A percentile compares a stretch with the other conserved stretches of the same genome.
phyloP scores from a whole-genome alignment of 805 yeast species.

The Scheffersomyces spartinae region DNA sequence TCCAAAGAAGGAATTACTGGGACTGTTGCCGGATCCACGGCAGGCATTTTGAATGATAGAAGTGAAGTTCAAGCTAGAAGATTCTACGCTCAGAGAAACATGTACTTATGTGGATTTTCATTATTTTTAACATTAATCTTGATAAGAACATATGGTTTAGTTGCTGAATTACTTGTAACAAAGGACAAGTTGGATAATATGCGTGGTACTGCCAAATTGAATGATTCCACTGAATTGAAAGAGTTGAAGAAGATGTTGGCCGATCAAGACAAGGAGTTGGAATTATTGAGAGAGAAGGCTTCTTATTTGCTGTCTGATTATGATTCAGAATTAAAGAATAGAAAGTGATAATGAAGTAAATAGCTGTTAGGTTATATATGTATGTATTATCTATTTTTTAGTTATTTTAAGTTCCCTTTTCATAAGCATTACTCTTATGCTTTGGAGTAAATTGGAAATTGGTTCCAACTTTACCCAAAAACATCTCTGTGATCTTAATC shows the following conservation, averaged over 20 bases:
- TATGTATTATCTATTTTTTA: conserved; percentile 2
- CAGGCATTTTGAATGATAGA: conserved; percentile 40
- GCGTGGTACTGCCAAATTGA: conserved; percentile 15
- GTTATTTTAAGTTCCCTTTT: conserved; percentile 5
- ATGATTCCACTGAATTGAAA: conserved; percentile 28
- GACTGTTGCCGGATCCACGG: conserved; percentile 7
- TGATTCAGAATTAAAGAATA: conserved; percentile 25
- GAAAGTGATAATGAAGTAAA: not conserved
- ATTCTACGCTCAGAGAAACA: conserved; percentile 92
- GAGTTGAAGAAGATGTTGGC: conserved; percentile 39
- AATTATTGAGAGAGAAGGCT: conserved; percentile 63
- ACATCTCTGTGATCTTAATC: conserved; percentile 93
- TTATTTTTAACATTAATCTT: conserved; percentile 79
- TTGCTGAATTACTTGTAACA: conserved; percentile 56
- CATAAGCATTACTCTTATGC: conserved; percentile 85
- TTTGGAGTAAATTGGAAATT: conserved; percentile 78
- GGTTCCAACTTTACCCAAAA: conserved; percentile 75
- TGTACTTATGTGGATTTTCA: conserved; percentile 92
- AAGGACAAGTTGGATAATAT: conserved; percentile 44
- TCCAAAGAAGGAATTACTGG: conserved; percentile 9
- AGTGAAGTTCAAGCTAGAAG: conserved; percentile 82
- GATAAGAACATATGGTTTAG: conserved; percentile 73
- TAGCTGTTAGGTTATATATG: not conserved
- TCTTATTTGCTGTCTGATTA: conserved; percentile 54
- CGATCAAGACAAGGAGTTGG: conserved; percentile 54